Evolutionary conservation across 768 basidiomycete species (phyloP).

Genomic region (Strobilomyces echinocephalus): DNA sequence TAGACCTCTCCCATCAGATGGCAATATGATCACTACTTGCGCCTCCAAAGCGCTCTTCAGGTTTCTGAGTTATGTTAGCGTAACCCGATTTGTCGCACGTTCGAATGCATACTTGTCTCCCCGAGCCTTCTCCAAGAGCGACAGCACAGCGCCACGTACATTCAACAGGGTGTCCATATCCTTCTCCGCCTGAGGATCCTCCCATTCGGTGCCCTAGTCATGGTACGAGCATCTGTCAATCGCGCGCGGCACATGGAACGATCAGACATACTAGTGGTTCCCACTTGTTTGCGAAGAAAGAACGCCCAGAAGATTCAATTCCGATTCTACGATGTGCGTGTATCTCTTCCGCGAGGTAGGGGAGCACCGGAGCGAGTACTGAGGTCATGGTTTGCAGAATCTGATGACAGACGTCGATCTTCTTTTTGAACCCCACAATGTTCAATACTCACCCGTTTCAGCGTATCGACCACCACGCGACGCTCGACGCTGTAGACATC

Average conservation of each 20-base stretch:
- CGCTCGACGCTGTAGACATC: slow-evolving; percentile 47
- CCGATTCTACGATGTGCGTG: slow-evolving; percentile 32
- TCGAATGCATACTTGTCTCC: slow-evolving; percentile 54
- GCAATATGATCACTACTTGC: slow-evolving; percentile 59
- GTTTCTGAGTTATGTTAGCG: slow-evolving; percentile 39
- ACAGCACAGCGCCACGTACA: slow-evolving; percentile 57
- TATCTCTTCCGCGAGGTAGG: slow-evolving; percentile 89
- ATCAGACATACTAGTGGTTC: slow-evolving; percentile 49
- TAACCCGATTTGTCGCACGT: neutral
- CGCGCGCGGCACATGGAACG: neutral
- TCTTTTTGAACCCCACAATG: neutral
- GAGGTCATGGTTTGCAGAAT: slow-evolving; percentile 61
- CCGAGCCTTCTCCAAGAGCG: slow-evolving; percentile 72
- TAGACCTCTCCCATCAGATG: slow-evolving; percentile 27
- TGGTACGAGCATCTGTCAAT: neutral
- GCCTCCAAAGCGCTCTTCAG: slow-evolving; percentile 76
- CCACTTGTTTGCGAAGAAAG: slow-evolving; percentile 76
- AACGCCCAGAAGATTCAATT: slow-evolving; percentile 29
- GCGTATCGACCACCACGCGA: slow-evolving; percentile 60
- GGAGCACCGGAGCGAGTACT: slow-evolving; percentile 79
- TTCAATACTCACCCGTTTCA: slow-evolving; percentile 52
- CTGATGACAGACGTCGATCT: slow-evolving; percentile 32
- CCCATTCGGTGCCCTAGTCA: slow-evolving; percentile 55
- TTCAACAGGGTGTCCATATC: slow-evolving; percentile 63
- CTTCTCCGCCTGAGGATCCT: slow-evolving; percentile 46